phyloP scores from a whole-genome alignment of 495 filamentous ascomycete species.

The Aspergillus egyptiacus region DNA sequence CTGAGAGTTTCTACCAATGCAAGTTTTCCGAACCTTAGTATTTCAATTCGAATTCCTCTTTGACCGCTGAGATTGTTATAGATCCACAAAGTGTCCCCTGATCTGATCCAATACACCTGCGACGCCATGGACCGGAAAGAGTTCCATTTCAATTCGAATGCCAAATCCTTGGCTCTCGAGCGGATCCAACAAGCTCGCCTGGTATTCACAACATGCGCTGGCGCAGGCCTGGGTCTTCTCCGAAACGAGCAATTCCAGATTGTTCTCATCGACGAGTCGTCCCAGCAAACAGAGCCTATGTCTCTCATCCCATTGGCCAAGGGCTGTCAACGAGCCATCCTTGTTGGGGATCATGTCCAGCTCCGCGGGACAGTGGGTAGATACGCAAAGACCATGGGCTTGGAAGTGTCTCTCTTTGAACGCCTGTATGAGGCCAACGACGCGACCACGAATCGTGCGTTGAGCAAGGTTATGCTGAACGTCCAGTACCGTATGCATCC shows the following conservation, averaged over 20 bases:
- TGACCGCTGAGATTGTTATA: not conserved
- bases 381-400: not conserved
- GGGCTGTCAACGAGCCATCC: constrained; percentile 1
- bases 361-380: constrained; percentile 1
- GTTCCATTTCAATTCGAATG: not conserved
- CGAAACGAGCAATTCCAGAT: constrained; percentile 1
- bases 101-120: not conserved
- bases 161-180: not conserved
- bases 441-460: not conserved
- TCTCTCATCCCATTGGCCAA: constrained; percentile 1
- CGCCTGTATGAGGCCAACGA: not conserved
- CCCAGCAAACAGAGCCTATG: constrained; percentile 7
- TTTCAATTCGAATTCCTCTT: not conserved
- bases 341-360: constrained; percentile 8
- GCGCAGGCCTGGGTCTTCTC: constrained; percentile 3
- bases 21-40: not conserved
- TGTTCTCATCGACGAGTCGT: not conserved
- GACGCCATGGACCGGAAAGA: constrained; percentile 3
- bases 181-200: constrained; percentile 5
- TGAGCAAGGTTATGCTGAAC: constrained; percentile 1
- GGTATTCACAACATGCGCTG: constrained; percentile 7
- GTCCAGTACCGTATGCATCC: constrained; percentile 8
- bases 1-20: constrained; percentile 1
- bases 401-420: constrained; percentile 7
- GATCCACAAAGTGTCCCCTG: not conserved